Evolutionary conservation across 208 protist genomes (phyloP), one percentile per base, ranked within the genome.

Genomic region (Wallacemonas rigidus): DNA sequence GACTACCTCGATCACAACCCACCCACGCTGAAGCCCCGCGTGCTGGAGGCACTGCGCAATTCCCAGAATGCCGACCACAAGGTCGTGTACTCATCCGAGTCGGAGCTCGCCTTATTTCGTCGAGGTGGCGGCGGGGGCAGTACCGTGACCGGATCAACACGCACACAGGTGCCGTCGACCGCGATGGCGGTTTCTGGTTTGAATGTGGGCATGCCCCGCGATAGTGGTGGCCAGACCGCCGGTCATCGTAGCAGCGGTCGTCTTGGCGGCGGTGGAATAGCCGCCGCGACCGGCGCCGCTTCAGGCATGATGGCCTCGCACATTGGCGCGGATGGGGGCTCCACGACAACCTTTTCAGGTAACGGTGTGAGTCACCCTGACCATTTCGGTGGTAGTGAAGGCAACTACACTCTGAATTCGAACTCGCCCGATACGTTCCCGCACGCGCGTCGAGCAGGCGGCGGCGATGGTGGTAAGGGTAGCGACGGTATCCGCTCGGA

Each of bases 1-100:
- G 92, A 95, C 74, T 97, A 97, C 80, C 83, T 97, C 44, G 87
- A 97, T 69, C 92, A 97, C 72, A 91, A 95, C 77, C 82, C 84
- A 40, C 92, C 90, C 2, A 83, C 75, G 57, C 75, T 97, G 39
- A 82, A 85, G 36, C 79, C 82, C n/a, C 82, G 85, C 38, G 89
- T 94, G 43, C 76, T 94, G 35, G 79, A 89, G 69, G 72, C 85
- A 67, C 84, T 96, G n/a, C 80, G 81, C 9, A 55, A 53, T 38
- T 76, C 92, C 47, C 79, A 90, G 41, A 74, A 75, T 36, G 56
- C 78, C 38, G 84, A 93, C n/a, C 69, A 87, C 69, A 77, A 75
- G 54, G 38, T 81, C 17, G 65, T 60, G 15, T 78, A 80, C 68
- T 70, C 72, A 3, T 79, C 76, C 11, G 79, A 87, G 60, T 74